Base-by-base conservation (phyloP, 2,329 filamentous ascomycete genomes). In the Chlorencoelia australis region DNA sequence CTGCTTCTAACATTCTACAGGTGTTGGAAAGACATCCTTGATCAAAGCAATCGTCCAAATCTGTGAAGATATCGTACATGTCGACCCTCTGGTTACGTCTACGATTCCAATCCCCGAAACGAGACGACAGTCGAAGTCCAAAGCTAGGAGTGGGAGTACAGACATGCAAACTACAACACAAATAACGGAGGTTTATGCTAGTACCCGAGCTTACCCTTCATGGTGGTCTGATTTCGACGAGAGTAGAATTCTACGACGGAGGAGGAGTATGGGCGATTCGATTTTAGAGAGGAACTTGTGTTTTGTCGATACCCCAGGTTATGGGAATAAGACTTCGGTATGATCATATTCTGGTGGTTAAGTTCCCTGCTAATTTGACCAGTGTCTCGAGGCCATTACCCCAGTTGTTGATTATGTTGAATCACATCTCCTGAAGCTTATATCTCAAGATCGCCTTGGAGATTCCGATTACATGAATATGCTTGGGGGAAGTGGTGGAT, bases 31-130 rank as follows among this genome's bases (percentile, higher is more conserved):
- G 63, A 88, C 87, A 1, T 88, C 84, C 3, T 71, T 96, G 33
- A 82, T 96, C 50, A 84, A 82, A 55, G 84, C 86, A 2, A 84
- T 98, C 30, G 78, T 93, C 11, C 86, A 94, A 54, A 70, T 67
- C 3, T 94, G 86, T 57, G 77, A 88, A 53, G 85, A 96, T 53
- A 94, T 98, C 44, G 89, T 96, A 2, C 89, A 98, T 56, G 78
- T 94, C 35, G 89, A 96, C 54, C 58, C 63, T 2, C 57, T 67
- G 19, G 55, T 59, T 19, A 48, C 55, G 7, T 59, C 58, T 11
- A 41, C 47, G 31, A 38, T 52, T 4, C 37, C 61, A 2, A 45
- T 52, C 29, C 25, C 49, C 26, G 42, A 59, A 29, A 33, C 42
- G 39, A 42, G 39, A 34, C 36, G 46, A 31, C 49, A 42, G 38